Evolutionary conservation across 371 early-diverging fungal species (phyloP).

Genomic region (Rhizopus stolonifer): DNA sequence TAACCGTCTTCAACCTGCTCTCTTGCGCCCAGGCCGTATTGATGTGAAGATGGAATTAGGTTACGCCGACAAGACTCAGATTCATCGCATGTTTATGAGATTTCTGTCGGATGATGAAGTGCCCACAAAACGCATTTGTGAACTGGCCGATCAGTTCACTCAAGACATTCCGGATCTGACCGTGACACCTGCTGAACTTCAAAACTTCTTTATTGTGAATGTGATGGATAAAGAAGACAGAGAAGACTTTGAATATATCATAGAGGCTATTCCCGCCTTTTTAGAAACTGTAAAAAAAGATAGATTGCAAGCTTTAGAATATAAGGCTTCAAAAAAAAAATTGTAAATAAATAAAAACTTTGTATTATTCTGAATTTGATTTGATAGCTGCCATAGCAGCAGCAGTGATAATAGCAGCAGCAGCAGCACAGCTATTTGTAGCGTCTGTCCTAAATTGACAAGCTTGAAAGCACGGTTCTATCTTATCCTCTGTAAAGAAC

Average conservation of each 20-base stretch:
- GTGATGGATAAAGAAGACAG: conserved; percentile 18
- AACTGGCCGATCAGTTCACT: conserved; percentile 17
- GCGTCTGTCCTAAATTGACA: not conserved
- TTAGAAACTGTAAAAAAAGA: conserved; percentile 22
- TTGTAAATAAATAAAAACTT: not conserved
- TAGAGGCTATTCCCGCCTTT: conserved; percentile 23
- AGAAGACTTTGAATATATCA: conserved; percentile 12
- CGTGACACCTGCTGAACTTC: conserved; percentile 52
- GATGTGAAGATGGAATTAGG: conserved; percentile 86
- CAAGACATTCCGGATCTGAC: conserved; percentile 35
- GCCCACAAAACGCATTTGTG: not conserved
- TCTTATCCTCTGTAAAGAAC: no score
- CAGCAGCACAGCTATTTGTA: conserved; percentile 7
- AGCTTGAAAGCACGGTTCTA: no score
- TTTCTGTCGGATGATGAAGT: conserved; percentile 28
- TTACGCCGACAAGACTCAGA: conserved; percentile 69
- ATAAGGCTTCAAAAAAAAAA: not conserved
- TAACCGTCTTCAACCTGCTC: conserved; percentile 90
- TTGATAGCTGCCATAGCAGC: conserved; percentile 20
- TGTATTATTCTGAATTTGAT: conserved; percentile 1
- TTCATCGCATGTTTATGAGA: conserved; percentile 51
- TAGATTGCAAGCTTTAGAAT: conserved; percentile 22
- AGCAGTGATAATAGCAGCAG: conserved; percentile 16
- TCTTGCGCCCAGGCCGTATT: conserved; percentile 95
- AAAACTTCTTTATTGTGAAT: conserved; percentile 40